phyloP scores from a whole-genome alignment of 495 filamentous ascomycete species.

The Sphaerosporella brunnea region DNA sequence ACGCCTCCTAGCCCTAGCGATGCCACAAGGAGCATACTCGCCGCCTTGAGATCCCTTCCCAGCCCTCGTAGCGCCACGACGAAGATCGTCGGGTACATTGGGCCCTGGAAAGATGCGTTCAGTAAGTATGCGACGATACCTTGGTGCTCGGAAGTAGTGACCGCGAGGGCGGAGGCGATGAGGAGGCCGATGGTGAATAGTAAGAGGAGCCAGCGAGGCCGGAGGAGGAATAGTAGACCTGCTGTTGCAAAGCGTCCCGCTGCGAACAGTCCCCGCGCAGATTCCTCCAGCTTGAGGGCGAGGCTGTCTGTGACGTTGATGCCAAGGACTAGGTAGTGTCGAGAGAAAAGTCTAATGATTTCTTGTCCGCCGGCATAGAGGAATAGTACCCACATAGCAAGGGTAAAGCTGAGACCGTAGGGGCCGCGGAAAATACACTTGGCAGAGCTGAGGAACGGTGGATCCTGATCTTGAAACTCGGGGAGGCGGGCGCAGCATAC shows the following conservation, averaged over 20 bases:
- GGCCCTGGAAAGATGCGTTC: conserved; percentile 44
- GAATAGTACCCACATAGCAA: conserved; percentile 41
- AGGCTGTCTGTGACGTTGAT: background rate
- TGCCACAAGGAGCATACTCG: conserved; percentile 35
- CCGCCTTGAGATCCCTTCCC: conserved; percentile 43
- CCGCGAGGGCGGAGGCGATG: conserved; percentile 37
- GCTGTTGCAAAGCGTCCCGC: conserved; percentile 45
- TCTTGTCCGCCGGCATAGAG: conserved; percentile 54
- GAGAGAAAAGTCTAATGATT: conserved; percentile 29
- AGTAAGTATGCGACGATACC: conserved; percentile 37
- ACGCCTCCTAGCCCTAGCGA: conserved; percentile 41
- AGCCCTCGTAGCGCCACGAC: conserved; percentile 43
- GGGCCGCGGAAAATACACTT: conserved; percentile 3
- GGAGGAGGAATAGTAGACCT: conserved; percentile 36
- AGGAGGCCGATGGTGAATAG: conserved; percentile 39
- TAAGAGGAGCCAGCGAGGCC: conserved; percentile 45
- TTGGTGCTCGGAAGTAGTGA: conserved; percentile 33
- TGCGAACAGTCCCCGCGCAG: conserved; percentile 45
- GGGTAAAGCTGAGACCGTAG: conserved; percentile 5
- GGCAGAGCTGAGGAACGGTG: background rate
- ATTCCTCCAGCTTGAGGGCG: conserved; percentile 16
- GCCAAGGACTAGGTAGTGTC: background rate
- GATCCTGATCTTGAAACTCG: conserved; percentile 32
- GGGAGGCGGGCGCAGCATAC: conserved; percentile 51
- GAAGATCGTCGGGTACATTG: conserved; percentile 45